Evolutionary conservation across 208 protist species (phyloP), one percentile per base, ranked within the genome.

Genomic region (Wallacemonas rigidus): DNA sequence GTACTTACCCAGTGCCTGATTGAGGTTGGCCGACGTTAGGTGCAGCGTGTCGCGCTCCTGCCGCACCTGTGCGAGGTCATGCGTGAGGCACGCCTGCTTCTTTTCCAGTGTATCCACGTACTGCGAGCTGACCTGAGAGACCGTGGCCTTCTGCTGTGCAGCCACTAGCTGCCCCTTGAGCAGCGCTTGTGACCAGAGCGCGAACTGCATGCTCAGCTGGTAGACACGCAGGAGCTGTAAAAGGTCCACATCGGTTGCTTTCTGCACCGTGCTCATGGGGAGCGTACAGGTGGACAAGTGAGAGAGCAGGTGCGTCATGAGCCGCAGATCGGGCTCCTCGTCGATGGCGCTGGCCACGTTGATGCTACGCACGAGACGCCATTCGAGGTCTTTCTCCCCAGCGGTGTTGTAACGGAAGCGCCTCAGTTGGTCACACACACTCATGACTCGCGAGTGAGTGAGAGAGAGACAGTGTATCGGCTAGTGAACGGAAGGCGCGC

Each of bases 121-220:
- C 40, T 79, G 67, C 12, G 80, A 71, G 40, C 80, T 83, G 3
- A 95, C 79, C 26, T 72, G 72, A 69, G 57, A 45, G n/a, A 81
- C 81, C n/a, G 81, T 65, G 9, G 76, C 65, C 12, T 50, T 55
- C 9, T 81, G 77, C 76, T 93, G 88, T 45, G 71, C 58, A 54
- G 85, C 81, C 48, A 84, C 64, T 47, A 93, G 62, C 74, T 89
- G 80, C 48, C 82, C 82, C 70, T 90, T 87, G 54, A 96, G 69
- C 7, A 96, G 71, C 3, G 81, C 78, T 75, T 95, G 92, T n/a
- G 92, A 94, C 82, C 83, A 90, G 47, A 96, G 77, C 2, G 83
- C 53, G 55, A 96, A 96, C 80, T 96, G 92, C 47, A 96, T 75
- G 15, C 78, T 69, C 3, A 82, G 71, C 69, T 96, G 92, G 56